These are phyloP conservation scores for Moesziomyces sp. DNA, from an alignment of 1,284 basidiomycete species.

Conservation along the genomic window DNA sequence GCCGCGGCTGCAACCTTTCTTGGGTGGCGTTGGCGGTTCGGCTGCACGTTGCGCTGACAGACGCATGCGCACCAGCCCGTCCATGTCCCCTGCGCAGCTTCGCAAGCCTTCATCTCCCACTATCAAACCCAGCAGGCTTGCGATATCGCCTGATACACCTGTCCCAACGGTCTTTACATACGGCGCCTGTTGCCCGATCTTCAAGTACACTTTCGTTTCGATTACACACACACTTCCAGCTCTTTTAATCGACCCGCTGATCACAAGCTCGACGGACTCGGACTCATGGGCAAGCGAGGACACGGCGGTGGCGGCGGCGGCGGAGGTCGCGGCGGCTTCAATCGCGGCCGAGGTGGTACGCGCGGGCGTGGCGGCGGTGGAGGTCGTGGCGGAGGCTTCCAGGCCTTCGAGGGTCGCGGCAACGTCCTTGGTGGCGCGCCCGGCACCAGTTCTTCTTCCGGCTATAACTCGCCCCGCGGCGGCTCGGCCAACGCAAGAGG, in stretches of 20 bases:
- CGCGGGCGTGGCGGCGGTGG: slow-evolving; percentile 9
- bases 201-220: no score
- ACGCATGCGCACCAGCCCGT: not conserved
- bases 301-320: slow-evolving; percentile 25
- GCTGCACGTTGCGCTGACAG: slow-evolving; percentile 11
- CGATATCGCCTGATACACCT: no score
- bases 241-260: not conserved
- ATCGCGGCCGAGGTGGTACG: slow-evolving; percentile 15
- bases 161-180: no score
- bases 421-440: slow-evolving; percentile 18
- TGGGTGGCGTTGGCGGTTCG: slow-evolving; percentile 8
- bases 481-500: slow-evolving; percentile 20
- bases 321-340: slow-evolving; percentile 14
- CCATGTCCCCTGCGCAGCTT: not conserved
- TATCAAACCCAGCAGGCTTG: no score
- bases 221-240: not conserved
- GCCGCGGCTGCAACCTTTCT: not conserved
- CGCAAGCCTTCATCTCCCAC: not conserved
- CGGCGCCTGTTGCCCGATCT: no score
- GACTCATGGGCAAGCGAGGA: slow-evolving; percentile 34
- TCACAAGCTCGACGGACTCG: not conserved
- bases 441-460: slow-evolving; percentile 11
- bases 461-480: slow-evolving; percentile 28
- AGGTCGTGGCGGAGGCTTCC: slow-evolving; percentile 14
- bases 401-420: slow-evolving; percentile 27